Conservation (phyloP, 768 basidiomycete genomes). For the Suillus luteus region DNA sequence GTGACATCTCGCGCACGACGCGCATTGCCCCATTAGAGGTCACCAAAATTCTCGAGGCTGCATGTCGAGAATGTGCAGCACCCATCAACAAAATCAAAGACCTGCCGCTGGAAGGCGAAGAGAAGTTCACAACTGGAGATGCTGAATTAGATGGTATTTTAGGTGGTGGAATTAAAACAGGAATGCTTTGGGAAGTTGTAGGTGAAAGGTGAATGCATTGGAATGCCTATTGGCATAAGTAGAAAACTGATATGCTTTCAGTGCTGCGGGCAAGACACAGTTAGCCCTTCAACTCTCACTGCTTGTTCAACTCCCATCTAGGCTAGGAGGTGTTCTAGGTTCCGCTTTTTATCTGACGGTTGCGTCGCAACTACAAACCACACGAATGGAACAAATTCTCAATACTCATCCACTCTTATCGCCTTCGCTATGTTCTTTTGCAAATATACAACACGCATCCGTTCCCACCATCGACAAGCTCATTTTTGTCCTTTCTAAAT, state of each 20-base stretch:
- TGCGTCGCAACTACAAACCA: conserved; percentile 66
- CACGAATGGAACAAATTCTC: conserved; percentile 67
- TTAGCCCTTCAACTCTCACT: conserved; percentile 83
- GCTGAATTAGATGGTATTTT: conserved; percentile 62
- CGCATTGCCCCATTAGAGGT: conserved; percentile 51
- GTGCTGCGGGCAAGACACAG: conserved; percentile 95
- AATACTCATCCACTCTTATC: conserved; percentile 51
- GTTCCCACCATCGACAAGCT: conserved; percentile 57
- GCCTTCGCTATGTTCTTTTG: conserved; percentile 45
- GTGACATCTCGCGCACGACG: conserved; percentile 60
- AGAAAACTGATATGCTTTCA: conserved; percentile 34
- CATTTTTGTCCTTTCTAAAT: conserved; percentile 53
- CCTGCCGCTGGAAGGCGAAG: conserved; percentile 36
- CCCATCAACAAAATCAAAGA: conserved; percentile 44
- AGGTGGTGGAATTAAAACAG: conserved; percentile 77
- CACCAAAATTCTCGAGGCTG: conserved; percentile 48
- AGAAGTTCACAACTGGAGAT: conserved; percentile 77
- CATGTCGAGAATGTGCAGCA: conserved; percentile 47
- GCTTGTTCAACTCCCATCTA: conserved; percentile 67
- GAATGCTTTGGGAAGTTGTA: conserved; percentile 84
- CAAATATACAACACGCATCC: conserved; percentile 63
- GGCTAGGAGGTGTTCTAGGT: conserved; percentile 60
- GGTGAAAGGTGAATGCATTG: conserved; percentile 75
- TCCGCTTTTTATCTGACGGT: conserved; percentile 80
- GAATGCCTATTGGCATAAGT: conserved; percentile 7